phyloP scores from a whole-genome alignment of 1,284 basidiomycete species.

The Schizophyllum amplum region DNA sequence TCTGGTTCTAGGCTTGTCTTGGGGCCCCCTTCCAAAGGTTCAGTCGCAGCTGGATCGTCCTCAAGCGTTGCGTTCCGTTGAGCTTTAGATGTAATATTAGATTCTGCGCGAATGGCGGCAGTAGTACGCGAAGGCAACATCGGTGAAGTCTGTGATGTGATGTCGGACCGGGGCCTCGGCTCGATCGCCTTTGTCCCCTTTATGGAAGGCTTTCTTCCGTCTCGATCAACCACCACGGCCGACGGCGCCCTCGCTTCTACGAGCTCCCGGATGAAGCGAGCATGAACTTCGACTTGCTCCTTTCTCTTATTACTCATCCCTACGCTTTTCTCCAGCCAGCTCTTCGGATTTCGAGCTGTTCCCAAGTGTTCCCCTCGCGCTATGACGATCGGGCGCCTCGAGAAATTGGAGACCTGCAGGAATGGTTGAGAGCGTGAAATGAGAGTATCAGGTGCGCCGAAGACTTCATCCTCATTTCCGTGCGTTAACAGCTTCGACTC shows the following conservation, averaged over 20 bases:
- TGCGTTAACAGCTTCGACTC: background rate
- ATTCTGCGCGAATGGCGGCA: background rate
- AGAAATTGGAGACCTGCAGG: constrained; percentile 13
- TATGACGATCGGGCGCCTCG: constrained; percentile 1
- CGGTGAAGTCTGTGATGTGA: background rate
- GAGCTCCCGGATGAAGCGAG: background rate
- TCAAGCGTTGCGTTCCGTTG: constrained; percentile 4
- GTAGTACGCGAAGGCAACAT: background rate
- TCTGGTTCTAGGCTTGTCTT: constrained; percentile 5
- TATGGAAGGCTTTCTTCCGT: background rate
- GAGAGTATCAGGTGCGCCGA: constrained; percentile 9
- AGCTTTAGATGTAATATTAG: constrained; percentile 6
- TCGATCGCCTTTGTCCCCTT: background rate
- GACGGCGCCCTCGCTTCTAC: background rate
- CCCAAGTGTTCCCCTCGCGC: constrained; percentile 7
- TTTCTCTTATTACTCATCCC: constrained; percentile 2
- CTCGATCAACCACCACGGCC: background rate
- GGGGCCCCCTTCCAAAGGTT: constrained; percentile 7
- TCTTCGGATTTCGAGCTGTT: constrained; percentile 3
- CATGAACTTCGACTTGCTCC: constrained; percentile 2
- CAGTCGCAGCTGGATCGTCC: constrained; percentile 3
- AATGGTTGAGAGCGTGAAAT: constrained; percentile 3
- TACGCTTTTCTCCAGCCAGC: constrained; percentile 8
- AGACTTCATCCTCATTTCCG: constrained; percentile 8
- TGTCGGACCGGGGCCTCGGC: background rate